Evolutionary conservation across 208 protist species (phyloP), one percentile per base, ranked within the genome.

Genomic region (Crithidia sp.): DNA sequence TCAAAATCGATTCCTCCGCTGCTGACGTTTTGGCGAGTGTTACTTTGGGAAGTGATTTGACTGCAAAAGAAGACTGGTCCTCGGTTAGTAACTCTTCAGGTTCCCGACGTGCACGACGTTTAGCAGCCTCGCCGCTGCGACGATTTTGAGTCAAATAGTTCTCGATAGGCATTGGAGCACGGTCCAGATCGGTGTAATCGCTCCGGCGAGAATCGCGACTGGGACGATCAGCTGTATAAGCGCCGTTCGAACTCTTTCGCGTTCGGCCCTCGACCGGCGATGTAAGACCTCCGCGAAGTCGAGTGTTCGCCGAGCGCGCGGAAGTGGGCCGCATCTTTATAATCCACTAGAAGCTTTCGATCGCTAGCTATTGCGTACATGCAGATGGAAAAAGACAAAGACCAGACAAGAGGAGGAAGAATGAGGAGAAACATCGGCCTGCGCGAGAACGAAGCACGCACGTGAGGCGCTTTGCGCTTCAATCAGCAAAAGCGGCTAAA

Each of bases 1-100:
- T 50, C 0, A 73, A 19, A 54, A 67, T 71, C 7, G 56, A 62
- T 39, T 79, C 44, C 7, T 63, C 66, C 8, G 45, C 57, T 10
- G 16, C 60, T 2, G 19, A 7, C 17, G 66, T 62, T 39, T 67
- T 16, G 17, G 7, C 12, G 28, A 39, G 50, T 13, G 17, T 12
- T 6, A 40, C 14, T 12, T 43, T 40, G 9, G 64, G 53, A 4
- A 72, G 64, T 40, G 9, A 43, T 47, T 68, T 55, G 43, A 72
- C 47, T 2, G 59, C 54, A 65, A 53, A 16, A 14, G 50, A 62
- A 0, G 57, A 56, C 12, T 53, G 19, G 8, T 68, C 49, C 4
- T 47, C 19, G 0, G 50, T 67, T 17, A 79, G 57, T 13, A 67
- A 73, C 0, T 5, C 28, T 10, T 62, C 66, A 40, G 60, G 66